Conservation (phyloP, 441 rosid genomes). For the Isatis lusitanica region DNA sequence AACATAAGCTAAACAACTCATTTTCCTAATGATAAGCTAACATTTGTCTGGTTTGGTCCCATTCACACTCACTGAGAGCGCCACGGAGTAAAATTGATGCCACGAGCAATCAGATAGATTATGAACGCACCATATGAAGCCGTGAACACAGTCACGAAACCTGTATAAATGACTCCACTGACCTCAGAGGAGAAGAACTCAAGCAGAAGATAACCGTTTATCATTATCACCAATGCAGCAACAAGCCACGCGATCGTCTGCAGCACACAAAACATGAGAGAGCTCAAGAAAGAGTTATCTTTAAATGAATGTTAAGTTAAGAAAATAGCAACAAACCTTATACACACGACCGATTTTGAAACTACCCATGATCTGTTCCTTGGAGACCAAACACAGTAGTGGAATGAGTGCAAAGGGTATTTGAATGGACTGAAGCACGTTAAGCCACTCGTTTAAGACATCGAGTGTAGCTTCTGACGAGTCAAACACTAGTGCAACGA, state of each 20-base stretch:
- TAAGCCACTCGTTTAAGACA: slow-evolving; percentile 84
- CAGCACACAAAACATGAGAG: slow-evolving; percentile 25
- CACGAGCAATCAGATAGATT: slow-evolving; percentile 58
- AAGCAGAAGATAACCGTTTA: slow-evolving; percentile 77
- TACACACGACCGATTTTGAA: slow-evolving; percentile 67
- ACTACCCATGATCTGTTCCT: slow-evolving; percentile 75
- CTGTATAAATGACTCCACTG: slow-evolving; percentile 41
- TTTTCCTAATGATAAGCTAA: neutral
- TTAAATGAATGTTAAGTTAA: neutral
- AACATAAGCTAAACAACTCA: neutral
- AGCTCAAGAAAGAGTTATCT: neutral
- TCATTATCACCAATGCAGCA: slow-evolving; percentile 72
- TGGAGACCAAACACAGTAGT: slow-evolving; percentile 73
- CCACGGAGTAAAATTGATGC: slow-evolving; percentile 43
- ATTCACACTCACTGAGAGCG: neutral
- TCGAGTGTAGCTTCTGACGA: slow-evolving; percentile 64
- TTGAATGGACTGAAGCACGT: slow-evolving; percentile 84
- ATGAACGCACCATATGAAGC: slow-evolving; percentile 64
- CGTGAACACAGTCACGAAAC: slow-evolving; percentile 41
- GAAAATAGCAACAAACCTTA: slow-evolving; percentile 53
- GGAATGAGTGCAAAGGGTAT: slow-evolving; percentile 91
- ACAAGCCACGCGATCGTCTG: slow-evolving; percentile 77
- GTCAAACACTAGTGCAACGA: slow-evolving; percentile 74
- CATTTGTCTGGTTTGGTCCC: neutral
- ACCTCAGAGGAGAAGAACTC: slow-evolving; percentile 73